phyloP scores from a whole-genome alignment of 352 stramenopile species.

The Globisporangium nunn region DNA sequence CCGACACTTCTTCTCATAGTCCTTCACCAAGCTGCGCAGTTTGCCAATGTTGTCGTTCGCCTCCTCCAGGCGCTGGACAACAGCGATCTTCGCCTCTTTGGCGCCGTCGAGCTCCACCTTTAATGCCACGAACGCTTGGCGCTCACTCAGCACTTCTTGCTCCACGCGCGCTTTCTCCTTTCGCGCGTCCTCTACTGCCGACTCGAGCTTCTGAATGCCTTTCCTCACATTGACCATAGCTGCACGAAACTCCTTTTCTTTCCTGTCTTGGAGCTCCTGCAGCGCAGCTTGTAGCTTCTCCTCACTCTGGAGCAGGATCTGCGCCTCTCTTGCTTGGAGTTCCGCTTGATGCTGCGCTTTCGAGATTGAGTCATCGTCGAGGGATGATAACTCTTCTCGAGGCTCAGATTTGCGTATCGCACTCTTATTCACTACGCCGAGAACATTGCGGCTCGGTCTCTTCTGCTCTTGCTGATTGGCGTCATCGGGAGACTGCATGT shows the following conservation, averaged over 20 bases:
- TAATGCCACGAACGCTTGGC: conserved; percentile 41
- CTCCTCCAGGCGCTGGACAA: conserved; percentile 57
- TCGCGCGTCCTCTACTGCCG: conserved; percentile 34
- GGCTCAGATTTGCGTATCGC: conserved; percentile 2
- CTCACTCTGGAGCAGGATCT: conserved; percentile 40
- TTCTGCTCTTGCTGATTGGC: conserved; percentile 19
- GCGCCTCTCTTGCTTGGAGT: conserved; percentile 41
- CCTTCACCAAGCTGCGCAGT: conserved; percentile 43
- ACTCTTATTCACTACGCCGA: conserved; percentile 13
- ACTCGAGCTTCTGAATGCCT: conserved; percentile 64
- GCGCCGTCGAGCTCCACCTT: conserved; percentile 46
- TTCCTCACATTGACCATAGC: conserved; percentile 72
- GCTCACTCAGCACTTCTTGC: conserved; percentile 40
- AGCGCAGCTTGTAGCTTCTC: conserved; percentile 44
- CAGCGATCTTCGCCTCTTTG: conserved; percentile 32
- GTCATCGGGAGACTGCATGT: conserved; percentile 36
- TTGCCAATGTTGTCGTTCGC: conserved; percentile 61
- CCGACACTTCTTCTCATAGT: conserved; percentile 26
- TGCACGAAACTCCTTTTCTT: conserved; percentile 55
- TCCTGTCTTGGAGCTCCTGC: conserved; percentile 53
- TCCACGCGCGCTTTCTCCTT: conserved; percentile 45
- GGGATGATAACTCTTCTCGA: conserved; percentile 2
- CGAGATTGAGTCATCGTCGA: conserved; percentile 22
- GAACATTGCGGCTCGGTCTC: conserved; percentile 15
- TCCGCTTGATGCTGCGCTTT: conserved; percentile 52